Conservation (phyloP, 805 yeast genomes). For the Hanseniaspora singularis region DNA sequence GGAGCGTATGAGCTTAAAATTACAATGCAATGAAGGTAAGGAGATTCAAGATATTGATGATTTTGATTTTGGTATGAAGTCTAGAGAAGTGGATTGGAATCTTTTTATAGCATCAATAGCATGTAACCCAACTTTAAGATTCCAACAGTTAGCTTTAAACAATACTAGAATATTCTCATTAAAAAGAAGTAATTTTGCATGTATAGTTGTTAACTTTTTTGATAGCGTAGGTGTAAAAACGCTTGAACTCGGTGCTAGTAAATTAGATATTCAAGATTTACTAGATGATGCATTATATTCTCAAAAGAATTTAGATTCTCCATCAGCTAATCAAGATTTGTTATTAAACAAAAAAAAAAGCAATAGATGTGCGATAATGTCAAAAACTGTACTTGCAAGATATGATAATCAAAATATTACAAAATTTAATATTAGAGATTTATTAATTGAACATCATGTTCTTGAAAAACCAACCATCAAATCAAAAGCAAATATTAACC, state of each 20-base stretch:
- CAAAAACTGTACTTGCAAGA: background rate
- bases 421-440: slow-evolving; percentile 11
- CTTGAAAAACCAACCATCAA: background rate
- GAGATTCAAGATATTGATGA: background rate
- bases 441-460: slow-evolving; percentile 3
- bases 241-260: slow-evolving; percentile 63
- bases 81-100: slow-evolving; percentile 64
- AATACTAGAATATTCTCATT: slow-evolving; percentile 49
- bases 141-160: slow-evolving; percentile 27
- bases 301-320: slow-evolving; percentile 9
- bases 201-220: slow-evolving; percentile 43
- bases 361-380: slow-evolving; percentile 7
- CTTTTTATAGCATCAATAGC: slow-evolving; percentile 57
- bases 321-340: background rate
- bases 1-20: slow-evolving; percentile 33
- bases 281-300: slow-evolving; percentile 1
- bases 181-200: slow-evolving; percentile 2
- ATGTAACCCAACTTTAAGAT: slow-evolving; percentile 51
- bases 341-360: background rate
- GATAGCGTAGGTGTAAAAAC: slow-evolving; percentile 48
- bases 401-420: background rate
- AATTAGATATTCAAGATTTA: slow-evolving; percentile 20
- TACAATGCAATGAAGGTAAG: background rate
- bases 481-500: background rate
- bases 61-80: slow-evolving; percentile 12